Base-by-base conservation (phyloP, 495 filamentous ascomycete species). In the Hypoxylon crocopeplum region DNA sequence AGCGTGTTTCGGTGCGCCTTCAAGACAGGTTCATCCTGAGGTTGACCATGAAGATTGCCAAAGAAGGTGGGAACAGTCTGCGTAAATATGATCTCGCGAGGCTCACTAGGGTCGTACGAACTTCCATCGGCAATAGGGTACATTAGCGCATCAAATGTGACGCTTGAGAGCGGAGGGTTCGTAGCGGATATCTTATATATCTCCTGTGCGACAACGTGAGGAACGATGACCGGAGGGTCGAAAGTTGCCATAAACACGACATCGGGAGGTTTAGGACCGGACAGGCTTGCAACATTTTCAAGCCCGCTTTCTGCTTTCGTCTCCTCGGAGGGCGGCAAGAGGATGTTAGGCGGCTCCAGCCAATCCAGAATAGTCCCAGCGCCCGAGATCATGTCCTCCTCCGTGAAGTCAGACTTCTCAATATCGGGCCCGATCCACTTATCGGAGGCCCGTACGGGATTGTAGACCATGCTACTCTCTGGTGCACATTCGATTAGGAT, bases 161-260 rank as follows among this genome's bases (percentile, higher is more conserved):
- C 77, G 11, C 79, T 74, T 1, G 69, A 59, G 10, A 64, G 53
- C 16, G 87, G 79, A 24, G 82, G 77, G 1, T 86, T 79, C 29
- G 83, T 72, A 13, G 82, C 85, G n/a, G 89, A 77, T 16, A 84
- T 77, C 46, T 83, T 76, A 38, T 87, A 85, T 27, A 98, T 84
- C 5, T 88, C 80, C 2, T 84, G 69, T 24, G 88, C 90, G 7
- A 88, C 77, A 25, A 79, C 69, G 25, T 86, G 80, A 0, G 93
- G 88, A 38, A 97, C 73, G 7, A 90, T 80, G 10, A 98, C 70
- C 0, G 92, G 89, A 4, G 94, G 94, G 44, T 97, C 88, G 25
- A 98, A 84, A 22, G 81, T 88, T 2, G 90, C 92, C 33, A 89
- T 80, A 70, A 98, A 98, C 15, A 87, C 85, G 34, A 92, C 86